Conservation (phyloP, 306 rosid genomes). For the Malus sylvestris region DNA sequence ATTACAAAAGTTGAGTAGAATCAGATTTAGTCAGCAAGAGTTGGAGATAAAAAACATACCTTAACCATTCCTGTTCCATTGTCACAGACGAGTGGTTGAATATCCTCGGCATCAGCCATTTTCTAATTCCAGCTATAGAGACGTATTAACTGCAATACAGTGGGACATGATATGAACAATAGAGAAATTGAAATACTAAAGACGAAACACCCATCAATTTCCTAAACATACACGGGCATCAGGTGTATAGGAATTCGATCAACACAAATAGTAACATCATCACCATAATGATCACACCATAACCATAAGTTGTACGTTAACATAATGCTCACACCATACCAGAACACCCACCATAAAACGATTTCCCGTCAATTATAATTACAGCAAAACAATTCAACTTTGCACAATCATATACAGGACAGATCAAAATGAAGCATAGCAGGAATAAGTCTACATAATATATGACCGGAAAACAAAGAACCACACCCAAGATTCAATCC, state of each 20-base stretch:
- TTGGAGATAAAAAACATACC: conserved; percentile 31
- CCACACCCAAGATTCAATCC: background rate
- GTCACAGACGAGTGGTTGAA: conserved; percentile 88
- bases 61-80: conserved; percentile 95
- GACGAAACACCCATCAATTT: background rate
- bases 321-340: background rate
- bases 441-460: background rate
- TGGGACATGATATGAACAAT: background rate
- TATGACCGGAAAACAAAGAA: background rate
- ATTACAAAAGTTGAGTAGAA: background rate
- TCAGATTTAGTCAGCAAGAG: background rate
- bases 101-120: conserved; percentile 87
- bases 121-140: conserved; percentile 26
- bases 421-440: background rate
- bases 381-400: background rate
- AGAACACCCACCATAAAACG: background rate
- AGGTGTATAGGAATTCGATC: background rate
- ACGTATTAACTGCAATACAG: background rate
- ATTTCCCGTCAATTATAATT: background rate
- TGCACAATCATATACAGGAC: background rate
- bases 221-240: background rate
- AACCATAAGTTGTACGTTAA: background rate
- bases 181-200: background rate
- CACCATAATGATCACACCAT: background rate
- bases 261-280: background rate